Evolutionary conservation across 164 flowering plant genomes (phyloP).

Genomic region (Liriodendron chinense): DNA sequence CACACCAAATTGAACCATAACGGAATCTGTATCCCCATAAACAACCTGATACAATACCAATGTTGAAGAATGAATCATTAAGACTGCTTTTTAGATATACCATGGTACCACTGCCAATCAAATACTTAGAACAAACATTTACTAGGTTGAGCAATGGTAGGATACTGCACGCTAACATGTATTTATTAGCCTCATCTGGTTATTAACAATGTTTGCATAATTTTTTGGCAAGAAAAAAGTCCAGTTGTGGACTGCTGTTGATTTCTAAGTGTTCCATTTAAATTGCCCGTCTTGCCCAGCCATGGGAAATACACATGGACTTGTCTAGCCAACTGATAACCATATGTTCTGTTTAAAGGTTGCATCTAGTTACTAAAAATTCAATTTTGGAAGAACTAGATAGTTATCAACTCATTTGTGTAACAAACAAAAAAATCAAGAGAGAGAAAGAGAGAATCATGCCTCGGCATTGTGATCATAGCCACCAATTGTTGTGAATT

Average conservation of each 20-base stretch:
- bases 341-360: not conserved
- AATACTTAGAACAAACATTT: not conserved
- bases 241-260: not conserved
- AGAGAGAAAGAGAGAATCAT: constrained; percentile 10
- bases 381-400: not conserved
- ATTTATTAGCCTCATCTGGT: not conserved
- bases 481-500: constrained; percentile 73
- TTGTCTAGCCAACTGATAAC: not conserved
- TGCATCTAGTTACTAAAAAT: not conserved
- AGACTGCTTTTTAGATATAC: not conserved
- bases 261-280: not conserved
- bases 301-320: not conserved
- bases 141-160: not conserved
- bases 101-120: not conserved
- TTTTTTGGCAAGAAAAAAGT: not conserved
- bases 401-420: too few relatives aligned
- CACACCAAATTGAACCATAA: constrained; percentile 97
- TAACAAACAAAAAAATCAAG: not conserved
- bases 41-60: constrained; percentile 52
- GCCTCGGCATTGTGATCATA: constrained; percentile 96
- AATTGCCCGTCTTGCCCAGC: not conserved
- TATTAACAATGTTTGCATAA: not conserved
- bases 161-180: not conserved
- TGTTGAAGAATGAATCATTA: not conserved
- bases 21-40: constrained; percentile 99